Base-by-base conservation (phyloP, 2,329 filamentous ascomycete genomes). In the Pseudogymnoascus sp. region DNA sequence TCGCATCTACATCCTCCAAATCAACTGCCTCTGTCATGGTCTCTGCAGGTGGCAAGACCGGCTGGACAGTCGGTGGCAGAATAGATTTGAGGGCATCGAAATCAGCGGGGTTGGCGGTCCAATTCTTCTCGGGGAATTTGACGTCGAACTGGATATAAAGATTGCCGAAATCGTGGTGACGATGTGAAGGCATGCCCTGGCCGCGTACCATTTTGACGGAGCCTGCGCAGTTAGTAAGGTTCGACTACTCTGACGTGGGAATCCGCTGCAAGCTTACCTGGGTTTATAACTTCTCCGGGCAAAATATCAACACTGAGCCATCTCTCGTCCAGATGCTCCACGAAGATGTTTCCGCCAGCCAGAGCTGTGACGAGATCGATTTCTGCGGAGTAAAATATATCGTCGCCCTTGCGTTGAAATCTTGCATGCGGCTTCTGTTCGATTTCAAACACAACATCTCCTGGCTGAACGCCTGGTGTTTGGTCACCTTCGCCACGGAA, bases 401-500 rank as follows among this genome's bases (percentile, higher is more conserved):
- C 93, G 75, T 99, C 95, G 31, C 96, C 93, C 78, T 95, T 96
- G 71, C 95, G 90, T 75, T 93, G 92, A 83, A 99, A 99, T 68
- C 95, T 89, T 28, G 89, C 69, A 77, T 99, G 95, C n/a, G 93
- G 93, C 85, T 99, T 99, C 83, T 98, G 92, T 79, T 98, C 93
- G 69, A 99, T 98, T 80, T 98, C 93, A 75, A 99, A 99, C 67
- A 97, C 90, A 65, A 99, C 95, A 75, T 99, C 96, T 69, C 96
- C 95, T 14, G 95, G 90, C 75, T 96, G 85, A 62, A 96, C 90
- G 69, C 93, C 93, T 19, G 95, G 95, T 65, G 93, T 87, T 76
- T 98, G 95, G 76, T 99, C 95, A 78, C 95, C 95, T 77, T 99
- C 95, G 65, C 95, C 95, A 64, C 90, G 87, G 83, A 98, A 99